Conservation (phyloP, 352 stramenopile species). For the Phytophthora cactorum region DNA sequence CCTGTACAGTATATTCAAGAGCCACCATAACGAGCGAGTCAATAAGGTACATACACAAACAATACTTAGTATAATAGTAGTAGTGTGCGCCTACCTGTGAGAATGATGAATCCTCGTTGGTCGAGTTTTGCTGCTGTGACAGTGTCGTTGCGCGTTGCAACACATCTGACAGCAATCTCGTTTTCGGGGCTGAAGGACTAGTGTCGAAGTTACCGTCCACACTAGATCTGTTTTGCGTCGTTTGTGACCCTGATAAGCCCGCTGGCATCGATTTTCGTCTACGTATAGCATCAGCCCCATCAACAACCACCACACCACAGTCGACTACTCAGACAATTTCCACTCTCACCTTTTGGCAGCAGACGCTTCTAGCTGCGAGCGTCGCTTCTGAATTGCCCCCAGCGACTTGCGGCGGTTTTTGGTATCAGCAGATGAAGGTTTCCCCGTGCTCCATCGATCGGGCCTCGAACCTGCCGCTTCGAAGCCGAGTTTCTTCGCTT, state of each 20-base stretch:
- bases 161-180: conserved; percentile 55
- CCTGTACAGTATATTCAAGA: conserved; percentile 1
- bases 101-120: conserved; percentile 7
- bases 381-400: conserved; percentile 35
- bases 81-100: conserved; percentile 20
- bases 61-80: neutral
- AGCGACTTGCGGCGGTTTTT: conserved; percentile 49
- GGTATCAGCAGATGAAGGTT: conserved; percentile 35
- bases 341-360: conserved; percentile 27
- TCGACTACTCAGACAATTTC: neutral
- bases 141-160: conserved; percentile 65
- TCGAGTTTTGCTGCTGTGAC: conserved; percentile 46
- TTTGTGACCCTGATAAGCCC: conserved; percentile 11
- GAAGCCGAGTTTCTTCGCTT: conserved; percentile 45
- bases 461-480: conserved; percentile 60
- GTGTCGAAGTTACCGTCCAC: conserved; percentile 6
- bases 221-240: conserved; percentile 10
- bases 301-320: neutral
- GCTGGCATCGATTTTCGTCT: conserved; percentile 39
- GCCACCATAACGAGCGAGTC: neutral
- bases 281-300: neutral
- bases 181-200: conserved; percentile 21
- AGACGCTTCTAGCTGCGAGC: conserved; percentile 31
- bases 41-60: conserved; percentile 2
- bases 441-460: conserved; percentile 45